Evolutionary conservation across 192 early-diverging fungal species (phyloP).

Genomic region (Cetraspora pellucida): DNA sequence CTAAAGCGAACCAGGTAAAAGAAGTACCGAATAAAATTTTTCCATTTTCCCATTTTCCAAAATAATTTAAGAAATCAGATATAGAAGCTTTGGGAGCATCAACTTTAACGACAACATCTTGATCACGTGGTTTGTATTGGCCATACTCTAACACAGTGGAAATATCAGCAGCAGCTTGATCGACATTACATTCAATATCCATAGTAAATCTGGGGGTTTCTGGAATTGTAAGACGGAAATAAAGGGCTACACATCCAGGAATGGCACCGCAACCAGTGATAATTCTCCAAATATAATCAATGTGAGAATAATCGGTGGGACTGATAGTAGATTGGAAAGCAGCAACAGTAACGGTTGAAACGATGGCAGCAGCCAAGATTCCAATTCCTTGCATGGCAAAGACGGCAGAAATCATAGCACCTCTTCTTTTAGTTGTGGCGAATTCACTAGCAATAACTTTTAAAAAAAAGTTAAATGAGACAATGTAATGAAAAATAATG

Average conservation of each 20-base stretch:
- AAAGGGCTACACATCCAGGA: slow-evolving; percentile 78
- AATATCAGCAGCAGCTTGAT: slow-evolving; percentile 51
- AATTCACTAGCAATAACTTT: slow-evolving; percentile 87
- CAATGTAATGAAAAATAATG: slow-evolving; percentile 7
- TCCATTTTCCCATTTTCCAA: slow-evolving; percentile 76
- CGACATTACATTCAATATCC: slow-evolving; percentile 61
- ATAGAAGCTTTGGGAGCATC: no score
- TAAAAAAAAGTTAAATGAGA: slow-evolving; percentile 49
- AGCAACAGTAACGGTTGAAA: slow-evolving; percentile 67
- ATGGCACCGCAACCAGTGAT: slow-evolving; percentile 78
- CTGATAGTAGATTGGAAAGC: slow-evolving; percentile 69
- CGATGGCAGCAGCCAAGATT: slow-evolving; percentile 75
- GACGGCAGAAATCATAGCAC: slow-evolving; percentile 79
- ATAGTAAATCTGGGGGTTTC: slow-evolving; percentile 79
- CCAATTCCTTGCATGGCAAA: slow-evolving; percentile 95
- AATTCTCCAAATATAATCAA: slow-evolving; percentile 91
- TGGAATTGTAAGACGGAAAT: slow-evolving; percentile 81
- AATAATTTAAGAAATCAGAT: slow-evolving; percentile 65
- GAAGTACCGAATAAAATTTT: slow-evolving; percentile 80
- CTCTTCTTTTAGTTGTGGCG: slow-evolving; percentile 75
- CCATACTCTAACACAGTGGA: slow-evolving; percentile 47
- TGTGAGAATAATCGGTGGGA: slow-evolving; percentile 52
- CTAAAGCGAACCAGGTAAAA: slow-evolving; percentile 75
- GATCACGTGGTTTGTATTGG: slow-evolving; percentile 47
- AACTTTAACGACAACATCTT: slow-evolving; percentile 10